A percentile compares a stretch with the other conserved stretches of the same genome.
phyloP scores from a whole-genome alignment of 2,329 filamentous ascomycete species.

The Fusarium compactum region DNA sequence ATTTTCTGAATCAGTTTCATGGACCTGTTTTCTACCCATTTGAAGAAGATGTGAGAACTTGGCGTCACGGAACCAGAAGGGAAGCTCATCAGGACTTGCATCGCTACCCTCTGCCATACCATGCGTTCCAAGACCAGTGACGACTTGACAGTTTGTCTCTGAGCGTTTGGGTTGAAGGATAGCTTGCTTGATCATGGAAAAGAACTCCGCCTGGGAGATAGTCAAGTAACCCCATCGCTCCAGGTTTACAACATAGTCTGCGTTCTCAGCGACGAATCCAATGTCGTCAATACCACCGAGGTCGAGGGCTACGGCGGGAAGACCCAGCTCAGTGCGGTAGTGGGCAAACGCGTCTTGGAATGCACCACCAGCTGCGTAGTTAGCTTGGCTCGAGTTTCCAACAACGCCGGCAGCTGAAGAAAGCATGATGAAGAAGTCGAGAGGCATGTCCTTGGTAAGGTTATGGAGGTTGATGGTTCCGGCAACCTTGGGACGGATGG shows the following conservation, averaged over 20 bases:
- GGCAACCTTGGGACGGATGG: constrained; percentile 2
- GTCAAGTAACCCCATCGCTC: constrained; percentile 10
- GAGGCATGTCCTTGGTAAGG: background rate
- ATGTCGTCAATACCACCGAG: constrained; percentile 1
- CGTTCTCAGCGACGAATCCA: background rate
- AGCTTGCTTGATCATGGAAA: constrained; percentile 10
- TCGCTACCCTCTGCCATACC: constrained; percentile 5
- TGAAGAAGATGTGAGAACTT: constrained; percentile 14
- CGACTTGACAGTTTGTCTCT: background rate
- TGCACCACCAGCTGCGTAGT: constrained; percentile 4
- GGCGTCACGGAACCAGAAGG: constrained; percentile 10
- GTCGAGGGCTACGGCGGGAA: constrained; percentile 3
- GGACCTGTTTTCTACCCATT: constrained; percentile 2
- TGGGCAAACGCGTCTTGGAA: constrained; percentile 8
- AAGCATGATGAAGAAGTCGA: constrained; percentile 16
- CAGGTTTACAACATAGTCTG: constrained; percentile 7
- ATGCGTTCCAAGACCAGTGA: constrained; percentile 2
- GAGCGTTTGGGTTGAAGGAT: background rate
- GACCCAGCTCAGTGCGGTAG: background rate
- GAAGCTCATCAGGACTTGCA: constrained; percentile 6
- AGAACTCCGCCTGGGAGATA: constrained; percentile 3
- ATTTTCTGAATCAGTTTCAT: background rate
- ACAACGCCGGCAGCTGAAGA: background rate
- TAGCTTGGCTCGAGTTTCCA: constrained; percentile 4
- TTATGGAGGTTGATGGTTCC: constrained; percentile 6